phyloP scores from a whole-genome alignment of 306 rosid genomes.

The Pachyrhizus erosus region DNA sequence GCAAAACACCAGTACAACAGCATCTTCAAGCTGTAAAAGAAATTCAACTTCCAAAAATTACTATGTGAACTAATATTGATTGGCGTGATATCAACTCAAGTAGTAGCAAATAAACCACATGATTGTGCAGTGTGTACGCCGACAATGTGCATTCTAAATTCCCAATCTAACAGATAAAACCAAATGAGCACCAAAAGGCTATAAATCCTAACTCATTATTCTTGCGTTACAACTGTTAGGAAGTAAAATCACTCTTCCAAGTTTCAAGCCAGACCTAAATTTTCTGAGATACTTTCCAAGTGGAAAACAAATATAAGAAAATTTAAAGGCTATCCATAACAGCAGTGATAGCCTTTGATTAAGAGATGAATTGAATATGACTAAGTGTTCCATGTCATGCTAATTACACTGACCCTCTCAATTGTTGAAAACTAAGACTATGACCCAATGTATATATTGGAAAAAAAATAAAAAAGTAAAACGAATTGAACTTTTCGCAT shows the following conservation, averaged over 20 bases:
- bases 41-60: not conserved
- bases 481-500: not conserved
- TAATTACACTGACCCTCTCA: not conserved
- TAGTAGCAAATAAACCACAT: not conserved
- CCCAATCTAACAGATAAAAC: not conserved
- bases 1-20: not conserved
- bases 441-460: not conserved
- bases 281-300: not conserved
- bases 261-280: not conserved
- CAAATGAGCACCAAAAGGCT: not conserved
- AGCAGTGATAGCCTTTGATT: not conserved
- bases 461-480: not conserved
- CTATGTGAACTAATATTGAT: not conserved
- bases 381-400: not conserved
- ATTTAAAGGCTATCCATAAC: not conserved
- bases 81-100: not conserved
- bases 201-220: constrained; percentile 12
- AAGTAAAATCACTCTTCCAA: constrained; percentile 7
- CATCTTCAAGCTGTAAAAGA: constrained; percentile 31
- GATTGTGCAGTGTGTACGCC: not conserved
- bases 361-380: not conserved
- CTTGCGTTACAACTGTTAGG: not conserved
- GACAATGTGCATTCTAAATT: constrained; percentile 16
- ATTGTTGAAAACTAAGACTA: not conserved
- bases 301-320: not conserved